Base-by-base conservation (phyloP, 2,329 filamentous ascomycete genomes). In the Pseudogymnoascus verrucosus region DNA sequence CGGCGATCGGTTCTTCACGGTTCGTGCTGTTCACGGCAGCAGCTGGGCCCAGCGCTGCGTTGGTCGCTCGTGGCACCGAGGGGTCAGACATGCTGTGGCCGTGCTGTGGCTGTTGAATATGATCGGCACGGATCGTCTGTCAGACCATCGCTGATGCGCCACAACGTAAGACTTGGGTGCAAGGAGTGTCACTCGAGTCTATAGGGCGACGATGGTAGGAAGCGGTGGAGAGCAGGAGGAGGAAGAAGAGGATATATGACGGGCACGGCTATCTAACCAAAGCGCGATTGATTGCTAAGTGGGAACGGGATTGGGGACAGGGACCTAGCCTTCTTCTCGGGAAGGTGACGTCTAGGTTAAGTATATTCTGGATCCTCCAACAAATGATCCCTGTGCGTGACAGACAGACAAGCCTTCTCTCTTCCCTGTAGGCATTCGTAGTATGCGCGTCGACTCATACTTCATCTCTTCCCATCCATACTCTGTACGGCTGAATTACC, bases 1-100 rank as follows among this genome's bases (percentile, higher is more conserved):
- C 23, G 39, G 67, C 63, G 10, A 68, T 39, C 14, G 66, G 57
- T 61, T 69, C 65, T 4, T 65, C 65, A 36, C 64, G 65, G 16
- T 64, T 65, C 51, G 66, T 64, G 64, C 60, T 64, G 54, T 65
- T 61, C 12, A 60, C 47, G 19, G 61, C 65, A 12, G 62, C 66
- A 44, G 54, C 61, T 4, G 67, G 66, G 16, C 66, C 67, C 14
- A 62, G 42, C 31, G 63, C 28, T 6, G 28, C 16, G 16, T 34
- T 34, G 10, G n/a, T 14, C 11, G 28, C 51, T 57, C 28, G 51
- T 57, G 28, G 51, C n/a, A 34, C 28, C 2, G 28, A 3, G 16
- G 51, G 51, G 51, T 57, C 2, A 57, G 51, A 57, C 51, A 57
- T 57, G 3, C 10, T 57, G 51, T 57, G 51, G 51, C 51, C 28